Base-by-base conservation (phyloP, 2,329 filamentous ascomycete species). In the Gnomoniopsis smithogilvyi region DNA sequence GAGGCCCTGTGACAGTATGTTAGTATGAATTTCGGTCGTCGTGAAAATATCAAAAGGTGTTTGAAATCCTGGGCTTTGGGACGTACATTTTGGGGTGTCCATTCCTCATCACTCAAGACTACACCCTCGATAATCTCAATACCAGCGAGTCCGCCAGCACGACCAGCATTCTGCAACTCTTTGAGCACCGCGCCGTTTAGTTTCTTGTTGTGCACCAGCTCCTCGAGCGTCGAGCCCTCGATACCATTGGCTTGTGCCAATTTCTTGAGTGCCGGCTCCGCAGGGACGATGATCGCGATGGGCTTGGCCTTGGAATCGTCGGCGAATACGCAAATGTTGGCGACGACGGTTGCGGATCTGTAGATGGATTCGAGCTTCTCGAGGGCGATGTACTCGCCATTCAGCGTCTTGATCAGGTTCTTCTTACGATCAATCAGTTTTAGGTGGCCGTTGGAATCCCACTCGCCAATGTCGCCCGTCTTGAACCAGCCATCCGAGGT, bases 361-460 rank as follows among this genome's bases (percentile, higher is more conserved):
- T 82, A 82, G 61, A 81, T 71, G 19, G 79, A 80, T 70, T 82
- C 80, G 58, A 82, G 77, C 74, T 89, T 93, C 80, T 93, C 89
- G 12, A 93, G 80, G 3, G 89, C 90, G 72, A 93, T 92, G 75
- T 93, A 93, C 76, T 93, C 89, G 68, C 89, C 89, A 67, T 90
- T 89, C 58, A 89, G 80, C 2, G 89, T 92, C 84, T 93, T 93
- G 76, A 92, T 87, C 65, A 95, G 75, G 75, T 94, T 94, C 85
- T 94, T 94, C 86, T 93, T 93, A 70, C 90, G 88, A 74, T 94
- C 90, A 68, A 94, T 91, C 72, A 94, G 70, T 67, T 81, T 83
- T 60, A 94, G 77, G 67, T 92, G 87, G 55, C 90, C 90, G 64
- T 86, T 81, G 63, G 77, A 68, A 72, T 91, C 86, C 70, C 87